phyloP scores from a whole-genome alignment of 345 rosid species.

The Cardamine resedifolia region DNA sequence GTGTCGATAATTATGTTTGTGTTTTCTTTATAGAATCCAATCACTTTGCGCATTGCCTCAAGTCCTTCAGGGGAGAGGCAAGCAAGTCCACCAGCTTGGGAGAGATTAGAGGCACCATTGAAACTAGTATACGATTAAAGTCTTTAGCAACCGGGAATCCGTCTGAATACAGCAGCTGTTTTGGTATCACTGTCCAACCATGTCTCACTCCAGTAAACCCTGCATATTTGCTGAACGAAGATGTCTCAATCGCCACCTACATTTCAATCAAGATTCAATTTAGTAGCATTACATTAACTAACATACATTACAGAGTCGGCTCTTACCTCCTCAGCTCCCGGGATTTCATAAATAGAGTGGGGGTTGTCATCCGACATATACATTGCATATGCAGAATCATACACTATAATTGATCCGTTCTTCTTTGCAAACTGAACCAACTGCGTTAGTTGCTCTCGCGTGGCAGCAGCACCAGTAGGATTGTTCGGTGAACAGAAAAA shows the following conservation, averaged over 20 bases:
- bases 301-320: background rate
- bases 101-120: conserved; percentile 82
- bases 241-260: conserved; percentile 84
- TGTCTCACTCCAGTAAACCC: conserved; percentile 94
- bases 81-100: conserved; percentile 91
- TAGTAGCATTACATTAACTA: background rate
- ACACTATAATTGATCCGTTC: conserved; percentile 85
- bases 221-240: conserved; percentile 90
- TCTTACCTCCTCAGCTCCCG: conserved; percentile 90
- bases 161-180: conserved; percentile 74
- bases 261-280: background rate
- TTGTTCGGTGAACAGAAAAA: conserved; percentile 94
- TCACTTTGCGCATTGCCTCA: conserved; percentile 75
- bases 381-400: conserved; percentile 88
- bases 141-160: conserved; percentile 88
- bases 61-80: conserved; percentile 86
- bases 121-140: conserved; percentile 85
- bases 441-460: conserved; percentile 69
- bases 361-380: conserved; percentile 84
- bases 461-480: conserved; percentile 92
- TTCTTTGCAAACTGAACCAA: conserved; percentile 80
- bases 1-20: conserved; percentile 70
- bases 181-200: conserved; percentile 92
- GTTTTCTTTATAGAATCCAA: conserved; percentile 90
- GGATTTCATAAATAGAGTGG: conserved; percentile 82